phyloP scores from a whole-genome alignment of 169 alveolate genomes.

The Plasmodium fragile region DNA sequence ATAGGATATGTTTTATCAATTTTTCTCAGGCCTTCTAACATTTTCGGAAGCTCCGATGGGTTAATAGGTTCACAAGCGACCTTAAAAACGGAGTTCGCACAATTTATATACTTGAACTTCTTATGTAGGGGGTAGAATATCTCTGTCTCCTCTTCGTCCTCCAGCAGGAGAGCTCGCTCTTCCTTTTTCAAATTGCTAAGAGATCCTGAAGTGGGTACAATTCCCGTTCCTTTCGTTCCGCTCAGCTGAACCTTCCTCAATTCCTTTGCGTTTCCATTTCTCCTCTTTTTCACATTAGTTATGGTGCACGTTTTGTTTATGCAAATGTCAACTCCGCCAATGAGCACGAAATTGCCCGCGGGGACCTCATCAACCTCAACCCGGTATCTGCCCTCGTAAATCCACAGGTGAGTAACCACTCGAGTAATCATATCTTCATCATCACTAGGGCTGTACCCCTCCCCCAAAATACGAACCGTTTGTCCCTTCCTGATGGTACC shows the following conservation, averaged over 20 bases:
- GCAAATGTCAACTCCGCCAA: conserved; percentile 96
- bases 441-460: conserved; percentile 94
- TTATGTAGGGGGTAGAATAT: conserved; percentile 88
- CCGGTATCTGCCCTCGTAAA: conserved; percentile 94
- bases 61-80: conserved; percentile 98
- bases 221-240: conserved; percentile 62
- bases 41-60: conserved; percentile 99
- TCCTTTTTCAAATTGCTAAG: not conserved
- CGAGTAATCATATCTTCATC: conserved; percentile 96
- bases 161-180: not conserved
- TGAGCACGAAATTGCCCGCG: conserved; percentile 96
- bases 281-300: conserved; percentile 77
- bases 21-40: conserved; percentile 97
- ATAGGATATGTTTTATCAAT: conserved; percentile 96
- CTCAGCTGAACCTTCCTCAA: not conserved
- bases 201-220: not conserved
- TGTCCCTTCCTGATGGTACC: conserved; percentile 97
- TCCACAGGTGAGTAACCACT: conserved; percentile 92
- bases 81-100: conserved; percentile 82
- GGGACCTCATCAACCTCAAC: conserved; percentile 89
- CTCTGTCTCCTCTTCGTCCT: conserved; percentile 87
- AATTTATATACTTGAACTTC: conserved; percentile 66
- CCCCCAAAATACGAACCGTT: conserved; percentile 96
- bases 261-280: not conserved
- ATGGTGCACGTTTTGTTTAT: conserved; percentile 93